Base-by-base conservation (phyloP, 1,284 basidiomycete species). In the Pseudozyma tsukubaensis region DNA sequence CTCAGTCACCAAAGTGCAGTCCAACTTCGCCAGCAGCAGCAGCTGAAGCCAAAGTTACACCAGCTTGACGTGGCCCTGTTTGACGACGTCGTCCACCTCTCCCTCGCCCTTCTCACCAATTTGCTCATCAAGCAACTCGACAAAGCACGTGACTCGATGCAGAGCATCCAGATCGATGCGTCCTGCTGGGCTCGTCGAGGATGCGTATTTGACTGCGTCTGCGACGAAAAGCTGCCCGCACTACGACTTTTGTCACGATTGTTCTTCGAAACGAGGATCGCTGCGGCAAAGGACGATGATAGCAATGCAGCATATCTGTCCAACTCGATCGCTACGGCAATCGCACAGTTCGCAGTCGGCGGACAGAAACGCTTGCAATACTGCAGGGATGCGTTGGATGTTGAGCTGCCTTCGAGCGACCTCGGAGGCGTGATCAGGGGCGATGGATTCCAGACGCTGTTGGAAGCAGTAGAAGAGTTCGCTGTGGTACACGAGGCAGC, bases 391-490 rank as follows among this genome's bases (percentile, higher is more conserved):
- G 66, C 55, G 18, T 50, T 61, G 32, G 55, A 66, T 21, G 61
- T 48, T 1, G 60, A 52, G 19, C 10, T 66, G 47, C 50, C 58
- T 5, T 11, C 32, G 3, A 39, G 8, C 45, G 39, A 35, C 13
- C 24, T 4, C 10, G 12, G 9, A 16, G 34, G 36, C 12, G 58
- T 50, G 19, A 48, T 59, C 35, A 43, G 32, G 21, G 37, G 49
- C n/a, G 54, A 52, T 32, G 72, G 72, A 1, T 57, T 65, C 18
- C 13, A 42, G 24, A 56, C 56, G 24, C 52, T 74, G 21, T 45
- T 75, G 40, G 67, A 75, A 14, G 67, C 72, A 1, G 72, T 75
- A 16, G 72, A 71, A 18, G 66, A 71, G 49, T 75, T 75, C 61
- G 72, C 72, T 0, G 53, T 58, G 13, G 50, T 70, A 19, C 67